Percentiles rank a stretch among this genome's conserved stretches.
Conservation (phyloP, 2,329 filamentous ascomycete genomes). For the Helicocarpus griseus region DNA sequence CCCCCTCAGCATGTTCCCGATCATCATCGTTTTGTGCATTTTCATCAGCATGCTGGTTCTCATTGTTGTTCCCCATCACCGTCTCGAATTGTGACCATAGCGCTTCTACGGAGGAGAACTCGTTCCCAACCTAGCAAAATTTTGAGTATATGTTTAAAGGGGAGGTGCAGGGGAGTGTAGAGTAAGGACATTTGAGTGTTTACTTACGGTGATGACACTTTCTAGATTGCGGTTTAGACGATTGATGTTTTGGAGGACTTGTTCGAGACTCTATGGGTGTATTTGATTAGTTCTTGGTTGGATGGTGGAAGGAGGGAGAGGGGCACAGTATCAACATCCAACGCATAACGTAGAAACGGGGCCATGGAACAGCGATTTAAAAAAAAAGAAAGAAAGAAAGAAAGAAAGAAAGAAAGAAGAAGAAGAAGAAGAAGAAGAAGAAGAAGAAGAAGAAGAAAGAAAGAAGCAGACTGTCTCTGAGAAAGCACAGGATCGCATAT, state of each 20-base stretch:
- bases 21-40: neutral
- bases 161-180: neutral
- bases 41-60: constrained; percentile 3
- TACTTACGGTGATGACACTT: constrained; percentile 70
- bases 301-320: neutral
- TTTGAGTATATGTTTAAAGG: neutral
- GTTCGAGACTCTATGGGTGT: constrained; percentile 57
- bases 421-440: neutral
- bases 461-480: too few relatives aligned
- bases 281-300: too few relatives aligned
- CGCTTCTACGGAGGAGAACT: constrained; percentile 93
- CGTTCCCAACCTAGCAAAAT: constrained; percentile 79
- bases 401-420: neutral
- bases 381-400: neutral
- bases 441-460: neutral
- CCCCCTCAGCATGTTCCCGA: neutral
- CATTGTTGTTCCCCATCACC: constrained; percentile 65
- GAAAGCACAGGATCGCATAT: too few relatives aligned
- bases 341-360: neutral
- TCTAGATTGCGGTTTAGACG: constrained; percentile 87
- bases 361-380: too few relatives aligned
- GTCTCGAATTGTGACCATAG: constrained; percentile 96
- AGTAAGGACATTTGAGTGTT: neutral
- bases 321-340: neutral
- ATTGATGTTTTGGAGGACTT: constrained; percentile 92